A percentile compares a stretch with the other conserved stretches of the same genome.
These are phyloP conservation scores for Ganoderma leucocontextum DNA, from an alignment of 1,284 basidiomycete genomes.

Conservation along the genomic window DNA sequence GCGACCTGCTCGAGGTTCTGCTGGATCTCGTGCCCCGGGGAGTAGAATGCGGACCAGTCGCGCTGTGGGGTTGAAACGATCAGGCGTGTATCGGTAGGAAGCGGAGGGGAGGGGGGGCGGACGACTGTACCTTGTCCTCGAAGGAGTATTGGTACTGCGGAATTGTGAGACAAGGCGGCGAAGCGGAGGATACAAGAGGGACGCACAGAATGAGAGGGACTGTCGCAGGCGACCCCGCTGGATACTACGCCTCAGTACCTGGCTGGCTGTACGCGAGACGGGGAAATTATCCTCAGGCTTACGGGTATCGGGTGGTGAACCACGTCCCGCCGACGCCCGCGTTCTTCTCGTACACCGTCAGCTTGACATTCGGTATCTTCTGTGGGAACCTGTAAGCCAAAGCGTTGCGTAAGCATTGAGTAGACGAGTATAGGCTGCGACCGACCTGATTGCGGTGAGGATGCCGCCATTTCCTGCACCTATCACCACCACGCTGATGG, in stretches of 20 bases:
- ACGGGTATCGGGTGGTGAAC: conserved; percentile 48
- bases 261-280: no score
- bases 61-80: conserved; percentile 42
- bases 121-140: conserved; percentile 58
- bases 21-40: conserved; percentile 63
- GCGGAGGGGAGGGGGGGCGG: not conserved
- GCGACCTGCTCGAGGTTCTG: conserved; percentile 59
- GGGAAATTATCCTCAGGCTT: conserved; percentile 18
- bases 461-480: conserved; percentile 65
- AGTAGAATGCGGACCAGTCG: conserved; percentile 67
- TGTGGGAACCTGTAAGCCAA: conserved; percentile 53
- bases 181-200: no score
- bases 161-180: not conserved
- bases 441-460: not conserved
- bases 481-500: conserved; percentile 58
- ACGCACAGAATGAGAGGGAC: conserved; percentile 60
- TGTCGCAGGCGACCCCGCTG: conserved; percentile 61
- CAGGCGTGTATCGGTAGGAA: not conserved
- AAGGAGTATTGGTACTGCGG: conserved; percentile 69
- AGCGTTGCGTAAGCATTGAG: not conserved
- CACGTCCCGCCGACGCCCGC: conserved; percentile 67
- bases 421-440: not conserved
- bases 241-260: no score
- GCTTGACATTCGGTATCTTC: conserved; percentile 57
- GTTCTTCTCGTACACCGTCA: conserved; percentile 65